Evolutionary conservation across 768 basidiomycete species (phyloP), one percentile per base, ranked within the genome.

Genomic region (Zangia roseola): DNA sequence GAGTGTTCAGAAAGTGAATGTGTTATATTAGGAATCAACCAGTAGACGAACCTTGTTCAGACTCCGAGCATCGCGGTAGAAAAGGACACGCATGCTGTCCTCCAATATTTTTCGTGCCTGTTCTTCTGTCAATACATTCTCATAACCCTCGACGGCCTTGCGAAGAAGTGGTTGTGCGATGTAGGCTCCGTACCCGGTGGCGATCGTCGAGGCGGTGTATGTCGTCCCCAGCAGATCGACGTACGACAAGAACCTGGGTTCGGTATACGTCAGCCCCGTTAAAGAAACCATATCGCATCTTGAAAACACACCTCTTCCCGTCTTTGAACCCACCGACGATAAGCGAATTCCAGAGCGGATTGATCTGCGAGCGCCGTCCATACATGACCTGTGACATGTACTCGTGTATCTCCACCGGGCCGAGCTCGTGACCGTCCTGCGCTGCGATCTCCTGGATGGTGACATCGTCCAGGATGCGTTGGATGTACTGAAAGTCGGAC

Each of bases 221-320:
- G 97, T 99, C 23, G 93, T 95, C n/a, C 95, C 97, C 19, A 95
- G 77, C 6, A 98, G 77, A 69, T 99, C 95, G 39, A 99, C 94
- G 62, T 86, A 97, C 6, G 92, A 83, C 40, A 98, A 72, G 78
- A 97, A 97, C 19, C 94, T 97, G 60, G 4, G 31, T 28, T 10
- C n/a, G 26, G 19, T 31, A n/a, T 25, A 12, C 19, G 28, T 54
- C 20, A 43, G 20, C 10, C 5, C 16, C 13, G 34, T 23, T 31
- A 10, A 28, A 6, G 28, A 30, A 37, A 14, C n/a, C n/a, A 46
- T n/a, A 39, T 2, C 12, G 7, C 38, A 16, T 13, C 26, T 13
- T n/a, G 1, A n/a, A n/a, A n/a, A 63, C 78, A 20, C 47, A 91
- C 93, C 80, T 79, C 67, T 89, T 78, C 14, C 86, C 89, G 50